Percentiles rank a stretch among this genome's conserved stretches.
These are phyloP conservation scores for Colletotrichum plurivorum DNA, from an alignment of 2,329 filamentous ascomycete genomes.

Conservation along the genomic window DNA sequence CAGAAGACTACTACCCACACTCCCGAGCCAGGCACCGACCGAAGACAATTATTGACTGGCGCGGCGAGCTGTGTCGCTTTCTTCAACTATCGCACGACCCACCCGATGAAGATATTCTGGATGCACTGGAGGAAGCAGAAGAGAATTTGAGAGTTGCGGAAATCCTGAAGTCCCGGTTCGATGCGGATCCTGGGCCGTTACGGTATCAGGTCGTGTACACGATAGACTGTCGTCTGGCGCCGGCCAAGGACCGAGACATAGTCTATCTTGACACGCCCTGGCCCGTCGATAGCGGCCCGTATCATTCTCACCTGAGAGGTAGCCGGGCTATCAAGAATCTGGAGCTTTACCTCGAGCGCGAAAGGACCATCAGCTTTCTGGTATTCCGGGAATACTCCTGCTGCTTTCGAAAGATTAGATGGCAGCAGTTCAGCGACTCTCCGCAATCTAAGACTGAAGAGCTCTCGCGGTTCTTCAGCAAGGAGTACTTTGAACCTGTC, in stretches of 20 bases:
- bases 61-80: not conserved
- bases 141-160: not conserved
- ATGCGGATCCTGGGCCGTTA: not conserved
- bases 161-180: not conserved
- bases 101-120: not conserved
- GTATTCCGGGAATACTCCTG: not conserved
- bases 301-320: not conserved
- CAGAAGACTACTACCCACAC: not conserved
- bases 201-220: not conserved
- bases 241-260: not conserved
- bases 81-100: not conserved
- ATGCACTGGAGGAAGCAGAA: not conserved
- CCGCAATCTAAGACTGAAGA: not conserved
- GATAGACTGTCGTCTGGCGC: not conserved
- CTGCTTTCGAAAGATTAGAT: not conserved
- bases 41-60: not conserved
- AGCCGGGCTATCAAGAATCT: not conserved
- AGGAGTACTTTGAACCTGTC: not conserved
- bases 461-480: not conserved
- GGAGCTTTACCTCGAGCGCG: slow-evolving; percentile 7
- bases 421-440: not conserved
- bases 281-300: not conserved
- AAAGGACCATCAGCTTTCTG: not conserved
- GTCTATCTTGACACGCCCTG: not conserved
- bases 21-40: not conserved